phyloP scores from a whole-genome alignment of 108 stramenopile species.

The Cyclotella sp. region DNA sequence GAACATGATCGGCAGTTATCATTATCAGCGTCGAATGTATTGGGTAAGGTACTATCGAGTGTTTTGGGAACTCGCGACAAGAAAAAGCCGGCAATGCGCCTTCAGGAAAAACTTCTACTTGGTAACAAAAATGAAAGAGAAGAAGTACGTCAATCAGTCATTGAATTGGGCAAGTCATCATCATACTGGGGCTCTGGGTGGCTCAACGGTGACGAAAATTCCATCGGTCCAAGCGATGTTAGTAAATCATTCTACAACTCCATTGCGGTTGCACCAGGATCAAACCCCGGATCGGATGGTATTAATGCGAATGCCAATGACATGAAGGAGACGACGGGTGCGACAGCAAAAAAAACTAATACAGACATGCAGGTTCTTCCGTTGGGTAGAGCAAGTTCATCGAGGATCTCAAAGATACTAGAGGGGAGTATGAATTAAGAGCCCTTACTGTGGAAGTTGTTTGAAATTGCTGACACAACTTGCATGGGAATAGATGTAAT shows the following conservation, averaged over 20 bases:
- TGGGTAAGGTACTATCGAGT: constrained; percentile 31
- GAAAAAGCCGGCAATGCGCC: constrained; percentile 10
- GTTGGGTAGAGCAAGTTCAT: constrained; percentile 74
- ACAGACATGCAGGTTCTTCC: constrained; percentile 53
- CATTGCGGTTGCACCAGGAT: too few species aligned
- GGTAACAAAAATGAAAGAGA: background rate
- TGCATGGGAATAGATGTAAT: too few species aligned
- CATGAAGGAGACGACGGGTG: constrained; percentile 5
- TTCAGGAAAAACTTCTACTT: background rate
- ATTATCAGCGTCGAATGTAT: constrained; percentile 29
- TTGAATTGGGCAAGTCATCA: constrained; percentile 38
- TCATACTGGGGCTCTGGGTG: constrained; percentile 41
- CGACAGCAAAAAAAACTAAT: constrained; percentile 6
- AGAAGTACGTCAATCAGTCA: constrained; percentile 32
- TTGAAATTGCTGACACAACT: too few species aligned
- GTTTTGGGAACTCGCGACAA: constrained; percentile 24
- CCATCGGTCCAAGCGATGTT: background rate
- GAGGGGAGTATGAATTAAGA: constrained; percentile 48
- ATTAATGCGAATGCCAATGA: background rate
- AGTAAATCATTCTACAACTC: too few species aligned
- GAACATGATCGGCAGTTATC: constrained; percentile 4
- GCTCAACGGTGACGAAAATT: background rate
- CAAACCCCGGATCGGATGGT: too few species aligned
- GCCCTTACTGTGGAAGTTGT: too few species aligned
- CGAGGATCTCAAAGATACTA: constrained; percentile 64